phyloP scores from a whole-genome alignment of 192 early-diverging fungal genomes.

The Allomyces macrogynus region DNA sequence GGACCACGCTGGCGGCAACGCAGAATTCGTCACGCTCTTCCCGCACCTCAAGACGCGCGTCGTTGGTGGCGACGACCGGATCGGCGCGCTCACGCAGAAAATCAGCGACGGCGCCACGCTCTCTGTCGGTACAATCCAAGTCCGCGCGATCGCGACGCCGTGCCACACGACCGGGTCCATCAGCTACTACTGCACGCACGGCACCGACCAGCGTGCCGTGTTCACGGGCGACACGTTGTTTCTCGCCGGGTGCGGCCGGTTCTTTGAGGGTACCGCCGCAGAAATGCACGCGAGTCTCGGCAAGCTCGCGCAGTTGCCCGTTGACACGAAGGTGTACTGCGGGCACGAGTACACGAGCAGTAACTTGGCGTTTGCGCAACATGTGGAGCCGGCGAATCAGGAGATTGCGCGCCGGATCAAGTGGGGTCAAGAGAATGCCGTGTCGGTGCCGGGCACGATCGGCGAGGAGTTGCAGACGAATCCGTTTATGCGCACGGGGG shows the following conservation, averaged over 20 bases:
- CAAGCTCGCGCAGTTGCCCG: conserved; percentile 43
- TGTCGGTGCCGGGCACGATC: conserved; percentile 75
- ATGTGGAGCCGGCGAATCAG: conserved; percentile 12
- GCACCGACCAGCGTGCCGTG: conserved; percentile 35
- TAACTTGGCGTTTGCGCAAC: conserved; percentile 6
- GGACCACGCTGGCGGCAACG: conserved; percentile 75
- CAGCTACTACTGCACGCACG: conserved; percentile 56
- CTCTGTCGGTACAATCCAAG: conserved; percentile 42
- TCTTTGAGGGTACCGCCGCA: conserved; percentile 75
- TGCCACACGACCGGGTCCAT: conserved; percentile 82
- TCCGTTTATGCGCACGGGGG: conserved; percentile 53
- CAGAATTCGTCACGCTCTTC: conserved; percentile 2
- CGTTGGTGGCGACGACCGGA: conserved; percentile 71
- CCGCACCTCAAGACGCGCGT: conserved; percentile 34
- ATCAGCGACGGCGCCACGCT: conserved; percentile 53
- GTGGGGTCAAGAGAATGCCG: conserved; percentile 20
- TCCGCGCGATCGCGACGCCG: conserved; percentile 53
- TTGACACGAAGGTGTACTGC: conserved; percentile 68
- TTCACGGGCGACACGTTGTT: conserved; percentile 83
- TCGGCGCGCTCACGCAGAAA: conserved; percentile 54
- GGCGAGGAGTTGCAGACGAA: conserved; percentile 70
- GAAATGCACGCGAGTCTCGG: conserved; percentile 70
- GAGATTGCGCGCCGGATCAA: conserved; percentile 39
- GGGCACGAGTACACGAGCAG: conserved; percentile 78
- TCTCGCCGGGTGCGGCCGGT: conserved; percentile 66